Evolutionary conservation across 2,329 filamentous ascomycete genomes (phyloP).

Genomic region (Emmonsiellopsis sp.): DNA sequence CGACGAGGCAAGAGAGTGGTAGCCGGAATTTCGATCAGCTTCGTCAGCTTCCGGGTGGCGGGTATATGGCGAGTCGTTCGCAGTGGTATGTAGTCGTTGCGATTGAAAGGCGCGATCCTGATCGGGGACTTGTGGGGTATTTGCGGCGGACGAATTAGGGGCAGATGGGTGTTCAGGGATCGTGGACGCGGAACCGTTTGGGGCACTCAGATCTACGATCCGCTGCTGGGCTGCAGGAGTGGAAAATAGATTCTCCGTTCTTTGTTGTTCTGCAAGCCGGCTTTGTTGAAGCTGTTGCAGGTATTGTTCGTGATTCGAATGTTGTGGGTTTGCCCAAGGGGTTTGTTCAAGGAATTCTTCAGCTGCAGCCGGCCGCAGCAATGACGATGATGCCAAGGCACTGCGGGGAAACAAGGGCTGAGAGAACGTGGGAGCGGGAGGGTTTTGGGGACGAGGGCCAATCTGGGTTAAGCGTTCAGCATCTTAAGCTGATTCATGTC

Average conservation of each 20-base stretch:
- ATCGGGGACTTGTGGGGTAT: slow-evolving; percentile 35
- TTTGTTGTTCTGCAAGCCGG: slow-evolving; percentile 25
- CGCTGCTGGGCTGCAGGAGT: slow-evolving; percentile 39
- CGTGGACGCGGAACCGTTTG: slow-evolving; percentile 39
- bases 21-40: slow-evolving; percentile 24
- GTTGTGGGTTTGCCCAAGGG: slow-evolving; percentile 85
- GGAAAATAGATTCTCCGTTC: slow-evolving; percentile 25
- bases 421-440: slow-evolving; percentile 1
- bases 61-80: slow-evolving; percentile 16
- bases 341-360: slow-evolving; percentile 85
- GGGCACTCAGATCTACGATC: slow-evolving; percentile 32
- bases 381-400: slow-evolving; percentile 23
- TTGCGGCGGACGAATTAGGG: slow-evolving; percentile 34
- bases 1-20: slow-evolving; percentile 30
- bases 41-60: slow-evolving; percentile 25
- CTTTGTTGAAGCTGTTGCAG: slow-evolving; percentile 27
- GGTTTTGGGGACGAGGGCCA: neutral
- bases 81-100: slow-evolving; percentile 8
- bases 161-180: slow-evolving; percentile 36
- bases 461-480: slow-evolving; percentile 7
- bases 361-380: slow-evolving; percentile 50
- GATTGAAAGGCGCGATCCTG: slow-evolving; percentile 16
- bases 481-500: neutral
- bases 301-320: slow-evolving; percentile 55
- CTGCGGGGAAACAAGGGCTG: slow-evolving; percentile 21